Evolutionary conservation across 1,139 yeast genomes (phyloP).

Genomic region (Schizosaccharomyces versatilis): DNA sequence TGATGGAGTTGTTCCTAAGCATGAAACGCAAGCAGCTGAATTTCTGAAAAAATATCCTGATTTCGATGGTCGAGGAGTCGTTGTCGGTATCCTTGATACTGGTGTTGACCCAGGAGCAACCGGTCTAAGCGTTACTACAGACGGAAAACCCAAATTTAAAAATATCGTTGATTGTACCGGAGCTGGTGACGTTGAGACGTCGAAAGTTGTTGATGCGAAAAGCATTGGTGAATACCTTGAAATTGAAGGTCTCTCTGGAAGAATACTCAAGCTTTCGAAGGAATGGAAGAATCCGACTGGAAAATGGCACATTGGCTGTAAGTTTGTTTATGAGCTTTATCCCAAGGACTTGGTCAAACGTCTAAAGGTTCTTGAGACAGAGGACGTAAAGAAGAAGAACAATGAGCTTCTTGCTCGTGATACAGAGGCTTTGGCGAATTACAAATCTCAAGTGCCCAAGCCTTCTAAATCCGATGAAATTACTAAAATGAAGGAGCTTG

Average conservation of each 20-base stretch:
- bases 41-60: conserved; percentile 8
- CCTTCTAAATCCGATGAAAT: conserved; percentile 5
- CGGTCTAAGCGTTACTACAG: conserved; percentile 7
- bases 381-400: conserved; percentile 6
- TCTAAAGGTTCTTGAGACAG: conserved; percentile 6
- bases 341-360: conserved; percentile 9
- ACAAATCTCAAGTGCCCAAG: conserved; percentile 1
- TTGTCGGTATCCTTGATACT: conserved; percentile 10
- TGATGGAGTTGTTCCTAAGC: conserved; percentile 3
- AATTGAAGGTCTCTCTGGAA: conserved; percentile 9
- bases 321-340: conserved; percentile 10
- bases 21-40: conserved; percentile 9
- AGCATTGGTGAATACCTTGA: neutral
- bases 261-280: conserved; percentile 6
- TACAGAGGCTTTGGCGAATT: neutral
- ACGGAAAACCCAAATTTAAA: conserved; percentile 9
- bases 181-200: conserved; percentile 6
- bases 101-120: conserved; percentile 11
- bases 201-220: neutral
- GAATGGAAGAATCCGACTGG: conserved; percentile 8
- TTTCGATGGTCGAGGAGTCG: conserved; percentile 10
- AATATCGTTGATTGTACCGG: conserved; percentile 11
- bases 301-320: conserved; percentile 10
- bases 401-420: conserved; percentile 3
- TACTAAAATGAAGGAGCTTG: conserved; percentile 5